phyloP scores from a whole-genome alignment of 1,284 basidiomycete species.

The Irpex sp. region DNA sequence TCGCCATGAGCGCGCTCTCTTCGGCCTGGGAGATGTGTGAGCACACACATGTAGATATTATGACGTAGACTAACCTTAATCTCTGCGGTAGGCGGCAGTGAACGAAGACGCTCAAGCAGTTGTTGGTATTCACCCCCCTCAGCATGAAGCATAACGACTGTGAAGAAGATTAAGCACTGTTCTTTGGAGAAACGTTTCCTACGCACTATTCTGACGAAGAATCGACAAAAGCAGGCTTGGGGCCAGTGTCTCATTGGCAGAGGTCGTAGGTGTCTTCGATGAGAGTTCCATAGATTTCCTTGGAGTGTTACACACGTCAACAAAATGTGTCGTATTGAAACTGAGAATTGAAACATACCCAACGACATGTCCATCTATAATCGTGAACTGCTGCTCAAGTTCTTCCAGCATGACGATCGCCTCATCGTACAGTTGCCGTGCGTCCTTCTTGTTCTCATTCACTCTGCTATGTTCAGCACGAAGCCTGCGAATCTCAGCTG shows the following conservation, averaged over 20 bases:
- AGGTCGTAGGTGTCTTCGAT: constrained; percentile 20
- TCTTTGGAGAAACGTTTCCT: neutral
- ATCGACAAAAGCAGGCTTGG: constrained; percentile 66
- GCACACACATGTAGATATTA: neutral
- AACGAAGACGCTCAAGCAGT: constrained; percentile 56
- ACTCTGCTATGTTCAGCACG: constrained; percentile 57
- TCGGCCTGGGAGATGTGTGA: constrained; percentile 48
- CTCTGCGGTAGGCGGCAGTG: constrained; percentile 52
- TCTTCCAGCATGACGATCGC: constrained; percentile 55
- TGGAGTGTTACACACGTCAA: constrained; percentile 29
- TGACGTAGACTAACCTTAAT: constrained; percentile 45
- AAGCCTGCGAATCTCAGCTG: constrained; percentile 60
- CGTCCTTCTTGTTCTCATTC: constrained; percentile 43
- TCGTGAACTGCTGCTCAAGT: constrained; percentile 49
- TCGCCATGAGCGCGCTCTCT: constrained; percentile 69
- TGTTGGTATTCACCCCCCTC: constrained; percentile 54
- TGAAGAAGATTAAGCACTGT: constrained; percentile 6
- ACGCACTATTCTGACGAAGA: constrained; percentile 72
- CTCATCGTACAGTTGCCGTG: constrained; percentile 48
- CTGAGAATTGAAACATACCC: constrained; percentile 33
- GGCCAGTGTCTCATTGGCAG: constrained; percentile 50
- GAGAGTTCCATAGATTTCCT: constrained; percentile 39
- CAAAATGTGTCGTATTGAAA: constrained; percentile 5
- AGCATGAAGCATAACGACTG: constrained; percentile 75
- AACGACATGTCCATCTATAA: constrained; percentile 40